Evolutionary conservation across 164 flowering plant genomes (phyloP), one percentile per base, ranked within the genome.

Genomic region (Tinospora cordifolia): DNA sequence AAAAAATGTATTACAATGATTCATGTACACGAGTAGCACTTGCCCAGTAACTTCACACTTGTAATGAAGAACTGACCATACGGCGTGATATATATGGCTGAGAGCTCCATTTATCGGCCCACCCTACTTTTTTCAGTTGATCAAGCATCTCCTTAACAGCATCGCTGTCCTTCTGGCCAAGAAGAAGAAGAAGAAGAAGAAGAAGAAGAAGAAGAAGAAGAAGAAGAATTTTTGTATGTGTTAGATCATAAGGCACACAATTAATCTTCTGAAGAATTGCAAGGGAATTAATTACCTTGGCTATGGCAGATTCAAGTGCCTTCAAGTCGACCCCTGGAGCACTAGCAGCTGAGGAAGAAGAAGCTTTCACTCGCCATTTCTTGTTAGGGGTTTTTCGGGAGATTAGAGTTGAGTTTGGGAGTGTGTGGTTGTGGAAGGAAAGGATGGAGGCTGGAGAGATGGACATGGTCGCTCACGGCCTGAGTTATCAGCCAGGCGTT

Each of bases 21-120:
- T 67, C 62, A 65, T 41, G 64, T 70, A 68, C 71, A 69, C 68
- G 72, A 64, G 79, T 68, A 69, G 76, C 74, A 76, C 71, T 77
- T 76, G 76, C 75, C 76, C 69, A 79, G 73, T n/a, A 71, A 73
- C 70, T 70, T 77, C 74, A 81, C 73, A 73, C 72, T 67, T 75
- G 72, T 69, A 70, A 80, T 71, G 70, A 71, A 77, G 67, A 75
- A 87, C 91, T 87, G 81, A 94, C 99, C 87, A 79, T 82, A 69
- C 98, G 92, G 40, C 95, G 87, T 1, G 98, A 94, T 65, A 90
- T 87, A 82, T 90, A 84, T 46, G 98, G 95, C 78, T 94, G 98
- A 79, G 97, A 92, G 67, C 88, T 84, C 98, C 98, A 94, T 74
- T 82, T 90, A 75, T 84, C 88, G 44, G 97, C 95, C 97, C 96